Base-by-base conservation (phyloP, 1,284 basidiomycete genomes). In the Laetiporus sulphureus region DNA sequence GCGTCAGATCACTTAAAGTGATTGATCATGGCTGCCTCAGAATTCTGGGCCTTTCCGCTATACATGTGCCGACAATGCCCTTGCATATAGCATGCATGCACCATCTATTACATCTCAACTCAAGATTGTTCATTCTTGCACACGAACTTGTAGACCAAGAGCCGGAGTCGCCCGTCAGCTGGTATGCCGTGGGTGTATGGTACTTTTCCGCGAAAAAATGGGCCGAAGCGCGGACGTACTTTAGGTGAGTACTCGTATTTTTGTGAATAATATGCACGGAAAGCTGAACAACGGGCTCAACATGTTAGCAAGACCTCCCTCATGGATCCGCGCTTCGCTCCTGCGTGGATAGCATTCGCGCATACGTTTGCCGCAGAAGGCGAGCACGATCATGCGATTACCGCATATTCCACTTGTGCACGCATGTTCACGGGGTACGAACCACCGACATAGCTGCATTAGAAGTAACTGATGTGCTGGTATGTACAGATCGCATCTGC, bases 181-280 rank as follows among this genome's bases (percentile, higher is more conserved):
- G 96, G 96, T 99, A 98, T 63, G 93, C 95, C 2, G 96, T 98
- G 16, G 96, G 95, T 0, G 79, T 96, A 29, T 99, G 95, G 91
- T 99, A 99, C 61, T 78, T 95, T 41, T 78, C 82, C 21, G 80
- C 83, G 13, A 77, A 78, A 41, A 85, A 94, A 52, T 99, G 86
- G 83, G 71, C 80, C 15, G 89, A 93, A 52, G 91, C 92, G 6
- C 71, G 93, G 50, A 82, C 92, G 47, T 96, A 93, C 60, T 94
- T 97, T 60, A 91, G 89, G 91, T 90, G 45, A 36, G 73, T 52
- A n/a, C n/a, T n/a, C n/a, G n/a, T n/a, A n/a, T n/a, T n/a, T n/a
- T n/a, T n/a, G n/a, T n/a, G n/a, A n/a, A n/a, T n/a, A n/a, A n/a
- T n/a, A n/a, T n/a, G n/a, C n/a, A n/a, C n/a, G n/a, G n/a, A n/a